Conservation (phyloP, 2,329 filamentous ascomycete genomes). For the Esteya vermicola region DNA sequence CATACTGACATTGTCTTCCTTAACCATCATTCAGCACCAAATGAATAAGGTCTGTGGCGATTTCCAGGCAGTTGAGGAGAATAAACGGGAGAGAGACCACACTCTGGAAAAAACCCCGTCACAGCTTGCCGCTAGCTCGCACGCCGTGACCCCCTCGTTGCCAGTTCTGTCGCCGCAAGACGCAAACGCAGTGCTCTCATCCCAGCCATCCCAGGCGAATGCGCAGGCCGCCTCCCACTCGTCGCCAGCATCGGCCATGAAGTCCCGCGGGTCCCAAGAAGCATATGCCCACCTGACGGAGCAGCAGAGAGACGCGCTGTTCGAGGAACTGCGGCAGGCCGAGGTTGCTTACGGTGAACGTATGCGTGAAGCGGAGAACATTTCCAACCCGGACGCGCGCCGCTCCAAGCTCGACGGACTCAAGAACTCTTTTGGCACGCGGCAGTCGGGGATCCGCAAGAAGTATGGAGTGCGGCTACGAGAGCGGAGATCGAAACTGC, state of each 20-base stretch:
- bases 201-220: not conserved
- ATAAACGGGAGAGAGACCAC: not conserved
- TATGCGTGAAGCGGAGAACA: conserved; percentile 26
- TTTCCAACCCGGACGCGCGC: conserved; percentile 19
- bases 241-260: conserved; percentile 1
- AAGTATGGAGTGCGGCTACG: conserved; percentile 42
- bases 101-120: not conserved
- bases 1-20: no score
- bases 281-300: conserved; percentile 30
- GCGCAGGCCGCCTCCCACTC: not conserved
- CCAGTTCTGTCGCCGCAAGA: not conserved
- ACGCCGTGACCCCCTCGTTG: not conserved
- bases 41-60: conserved; percentile 31
- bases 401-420: conserved; percentile 23
- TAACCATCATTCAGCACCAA: conserved; percentile 21
- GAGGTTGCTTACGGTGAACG: conserved; percentile 24
- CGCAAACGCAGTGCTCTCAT: not conserved
- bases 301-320: conserved; percentile 15
- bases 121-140: no score
- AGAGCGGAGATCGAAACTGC: conserved; percentile 29
- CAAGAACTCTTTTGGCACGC: conserved; percentile 39
- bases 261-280: conserved; percentile 12
- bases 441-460: conserved; percentile 41
- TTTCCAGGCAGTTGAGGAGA: conserved; percentile 8
- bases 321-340: conserved; percentile 22